Base-by-base conservation (phyloP, 106 monocot species). In the Apostasia shenzhenica region DNA sequence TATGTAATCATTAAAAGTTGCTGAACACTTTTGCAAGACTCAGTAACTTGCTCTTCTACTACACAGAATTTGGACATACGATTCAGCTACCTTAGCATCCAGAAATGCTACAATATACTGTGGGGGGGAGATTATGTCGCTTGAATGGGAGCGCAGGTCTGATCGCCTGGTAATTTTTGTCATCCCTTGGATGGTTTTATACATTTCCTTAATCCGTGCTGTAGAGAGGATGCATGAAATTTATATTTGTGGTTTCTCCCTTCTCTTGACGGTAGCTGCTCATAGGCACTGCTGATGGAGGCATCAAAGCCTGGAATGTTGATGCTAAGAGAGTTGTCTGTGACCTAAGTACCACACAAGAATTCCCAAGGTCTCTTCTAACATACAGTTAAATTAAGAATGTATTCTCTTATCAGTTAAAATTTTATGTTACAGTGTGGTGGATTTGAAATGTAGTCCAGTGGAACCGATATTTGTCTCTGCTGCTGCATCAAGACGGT, bases 251-350 rank as follows among this genome's bases (percentile, higher is more conserved):
- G 6, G 10, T 61, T 49, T 64, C 37, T 76, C 59, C 58, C 54
- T 84, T 82, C 57, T 87, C 68, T 80, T 80, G 67, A 71, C 56
- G 64, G 82, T 88, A 95, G 94, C 79, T 95, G 61, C 85, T 99
- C 79, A 92, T 99, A 81, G 97, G 97, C 62, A 99, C 97, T 68
- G 83, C 86, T 60, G 86, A 83, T 81, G 89, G 97, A 52, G 97
- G 97, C 12, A 92, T 99, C 54, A 99, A 99, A 83, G 97, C 97
- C 71, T 99, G 97, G 97, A 99, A 99, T 80, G 92, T 83, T 89
- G 97, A 99, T 87, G 89, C 97, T 48, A 99, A 99, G 72, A 81
- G 97, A 85, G 97, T 99, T 76, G 92, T 99, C n/a, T 89, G 87
- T 82, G 92, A 99, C 78, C 79, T 99, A 52, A 92, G 70, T 56